Evolutionary conservation across 2,329 filamentous ascomycete species (phyloP).

Genomic region (Colletotrichum ledebouriae): DNA sequence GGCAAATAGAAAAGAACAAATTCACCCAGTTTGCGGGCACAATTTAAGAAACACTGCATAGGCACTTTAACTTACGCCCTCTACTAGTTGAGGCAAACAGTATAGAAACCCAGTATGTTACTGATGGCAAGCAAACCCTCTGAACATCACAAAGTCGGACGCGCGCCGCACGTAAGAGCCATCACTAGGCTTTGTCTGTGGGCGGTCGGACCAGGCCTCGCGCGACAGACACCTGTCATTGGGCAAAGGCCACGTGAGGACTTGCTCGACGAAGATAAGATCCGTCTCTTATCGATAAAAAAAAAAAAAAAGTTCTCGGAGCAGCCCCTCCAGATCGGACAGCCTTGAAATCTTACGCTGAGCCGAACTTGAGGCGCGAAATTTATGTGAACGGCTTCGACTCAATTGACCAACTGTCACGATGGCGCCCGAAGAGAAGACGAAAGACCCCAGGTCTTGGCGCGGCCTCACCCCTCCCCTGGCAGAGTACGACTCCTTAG

Average conservation of each 20-base stretch:
- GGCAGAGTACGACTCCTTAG: constrained; percentile 46
- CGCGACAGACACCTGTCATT: constrained; percentile 22
- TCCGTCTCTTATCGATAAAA: constrained; percentile 33
- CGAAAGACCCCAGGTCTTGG: constrained; percentile 64
- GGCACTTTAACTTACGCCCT: too few species aligned
- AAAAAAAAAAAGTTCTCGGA: constrained; percentile 37
- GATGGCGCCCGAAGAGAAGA: constrained; percentile 54
- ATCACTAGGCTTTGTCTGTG: constrained; percentile 39
- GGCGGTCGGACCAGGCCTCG: constrained; percentile 39
- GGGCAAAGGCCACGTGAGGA: constrained; percentile 8
- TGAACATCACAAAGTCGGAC: too few species aligned
- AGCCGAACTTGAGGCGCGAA: constrained; percentile 15
- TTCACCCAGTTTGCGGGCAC: too few species aligned
- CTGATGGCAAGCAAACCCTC: too few species aligned
- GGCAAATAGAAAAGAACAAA: too few species aligned
- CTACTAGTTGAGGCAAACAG: too few species aligned
- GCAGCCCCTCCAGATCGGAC: constrained; percentile 34
- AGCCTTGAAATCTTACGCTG: constrained; percentile 9
- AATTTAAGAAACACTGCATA: too few species aligned
- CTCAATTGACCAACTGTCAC: background rate
- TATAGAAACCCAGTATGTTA: too few species aligned
- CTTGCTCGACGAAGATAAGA: background rate
- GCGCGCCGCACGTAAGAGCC: too few species aligned
- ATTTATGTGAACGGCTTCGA: background rate
- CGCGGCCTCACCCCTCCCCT: constrained; percentile 55